Percentiles rank a stretch among this genome's conserved stretches.
Conservation (phyloP, 139 green algal genomes). For the Microglena sp. region DNA sequence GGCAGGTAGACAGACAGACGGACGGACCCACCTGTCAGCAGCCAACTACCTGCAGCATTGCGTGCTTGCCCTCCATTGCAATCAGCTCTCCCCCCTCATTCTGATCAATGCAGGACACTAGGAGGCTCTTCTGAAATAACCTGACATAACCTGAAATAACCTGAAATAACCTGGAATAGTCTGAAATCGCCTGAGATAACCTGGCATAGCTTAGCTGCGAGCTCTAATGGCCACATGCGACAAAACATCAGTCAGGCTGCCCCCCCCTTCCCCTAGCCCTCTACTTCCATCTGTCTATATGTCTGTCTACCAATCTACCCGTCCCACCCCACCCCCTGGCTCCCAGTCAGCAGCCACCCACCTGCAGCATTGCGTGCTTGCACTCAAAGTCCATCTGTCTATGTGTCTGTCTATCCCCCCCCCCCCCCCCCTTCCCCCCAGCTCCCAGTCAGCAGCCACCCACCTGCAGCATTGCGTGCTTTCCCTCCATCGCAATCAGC, state of each 20-base stretch:
- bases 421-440: not conserved
- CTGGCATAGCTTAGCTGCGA: too few species aligned
- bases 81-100: conserved; percentile 30
- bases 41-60: conserved; percentile 6
- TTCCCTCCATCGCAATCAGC: conserved; percentile 13
- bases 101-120: conserved; percentile 69
- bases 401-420: too few species aligned
- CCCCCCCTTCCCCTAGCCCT: too few species aligned
- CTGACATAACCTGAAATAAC: too few species aligned
- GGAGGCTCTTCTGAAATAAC: conserved; percentile 61
- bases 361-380: conserved; percentile 7
- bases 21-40: too few species aligned
- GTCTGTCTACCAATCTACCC: too few species aligned
- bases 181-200: too few species aligned
- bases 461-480: conserved; percentile 10
- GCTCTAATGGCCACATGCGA: conserved; percentile 84
- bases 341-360: conserved; percentile 1
- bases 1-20: too few species aligned
- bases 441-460: not conserved
- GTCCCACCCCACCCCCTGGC: too few species aligned
- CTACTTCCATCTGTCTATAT: too few species aligned
- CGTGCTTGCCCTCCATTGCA: conserved; percentile 6
- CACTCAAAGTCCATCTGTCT: too few species aligned
- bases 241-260: conserved; percentile 68
- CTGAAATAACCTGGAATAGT: too few species aligned